These are phyloP conservation scores for Moesziomyces sp. DNA, from an alignment of 1,284 basidiomycete species.

Conservation along the genomic window DNA sequence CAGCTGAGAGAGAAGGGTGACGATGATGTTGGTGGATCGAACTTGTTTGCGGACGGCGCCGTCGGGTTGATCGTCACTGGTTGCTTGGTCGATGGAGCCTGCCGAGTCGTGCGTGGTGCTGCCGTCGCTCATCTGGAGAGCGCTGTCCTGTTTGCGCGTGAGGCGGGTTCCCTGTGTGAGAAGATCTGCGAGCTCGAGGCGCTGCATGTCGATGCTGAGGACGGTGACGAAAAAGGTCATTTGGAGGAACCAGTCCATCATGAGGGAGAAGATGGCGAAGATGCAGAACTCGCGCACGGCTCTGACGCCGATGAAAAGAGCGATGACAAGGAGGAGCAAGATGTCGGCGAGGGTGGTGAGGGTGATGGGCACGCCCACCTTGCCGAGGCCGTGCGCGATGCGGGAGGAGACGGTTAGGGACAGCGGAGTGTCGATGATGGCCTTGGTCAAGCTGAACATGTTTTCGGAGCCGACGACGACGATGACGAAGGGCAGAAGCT, in stretches of 20 bases:
- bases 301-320: constrained; percentile 77
- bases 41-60: constrained; percentile 3
- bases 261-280: constrained; percentile 91
- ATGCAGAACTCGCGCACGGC: constrained; percentile 92
- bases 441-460: constrained; percentile 91
- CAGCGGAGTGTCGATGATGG: constrained; percentile 88
- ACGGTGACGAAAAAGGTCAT: constrained; percentile 92
- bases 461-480: constrained; percentile 96
- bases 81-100: constrained; percentile 12
- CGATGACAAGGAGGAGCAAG: constrained; percentile 80
- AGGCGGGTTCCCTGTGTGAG: constrained; percentile 51
- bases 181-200: constrained; percentile 73
- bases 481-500: constrained; percentile 88
- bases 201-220: constrained; percentile 87
- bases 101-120: constrained; percentile 4
- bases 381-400: constrained; percentile 86
- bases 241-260: constrained; percentile 94
- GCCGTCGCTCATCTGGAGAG: constrained; percentile 11
- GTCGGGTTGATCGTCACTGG: constrained; percentile 10
- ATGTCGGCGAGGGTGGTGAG: constrained; percentile 91
- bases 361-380: constrained; percentile 89
- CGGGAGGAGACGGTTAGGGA: constrained; percentile 90
- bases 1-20: constrained; percentile 26
- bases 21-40: constrained; percentile 25
- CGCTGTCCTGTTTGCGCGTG: constrained; percentile 21